Base-by-base conservation (phyloP, 257 asterid genomes). In the Lantana camara region DNA sequence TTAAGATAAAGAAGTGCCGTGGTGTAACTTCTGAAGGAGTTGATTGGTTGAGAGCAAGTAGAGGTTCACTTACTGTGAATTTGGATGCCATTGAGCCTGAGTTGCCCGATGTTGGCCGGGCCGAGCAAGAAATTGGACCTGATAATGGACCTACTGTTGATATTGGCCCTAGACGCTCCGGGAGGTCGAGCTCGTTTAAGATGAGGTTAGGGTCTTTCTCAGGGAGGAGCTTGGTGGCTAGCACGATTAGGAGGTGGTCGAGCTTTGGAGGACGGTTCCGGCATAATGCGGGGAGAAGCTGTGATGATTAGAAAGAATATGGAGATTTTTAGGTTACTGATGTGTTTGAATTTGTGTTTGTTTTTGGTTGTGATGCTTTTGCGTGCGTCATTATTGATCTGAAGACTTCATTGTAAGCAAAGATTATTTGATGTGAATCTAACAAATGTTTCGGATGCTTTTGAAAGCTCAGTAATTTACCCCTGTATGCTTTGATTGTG, bases 1-100 rank as follows among this genome's bases (percentile, higher is more conserved):
- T 92, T 55, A 92, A 92, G 87, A 87, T 92, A 16, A 92, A 87
- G 83, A 92, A 89, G 76, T 92, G 98, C 73, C 76, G 85, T 63
- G 89, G 85, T 20, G 97, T 92, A 60, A 92, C 98, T 5, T 53
- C 87, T 23, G 93, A 80, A 66, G 95, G 87, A 22, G 98, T 88
- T 0, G 93, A 85, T 56, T 83, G 88, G 93, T 68, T 92, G 88
- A 84, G 97, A 73, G 85, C 93, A 0, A 77, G 84, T 59, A 71
- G 96, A 49, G 91, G 44, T 7, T 75, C 85, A 8, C 79, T 91
- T 60, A 73, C 87, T 0, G 96, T 91, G 78, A 85, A 85, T 69
- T 79, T 91, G 83, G 97, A 91, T 46, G 76, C 82, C 3, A 23
- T 67, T 32, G 90, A 81, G 71, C 80, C 50, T 7, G 64, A 40